Conservation (phyloP, 192 early-diverging fungal genomes). For the Borealophlyctis nickersoniae region DNA sequence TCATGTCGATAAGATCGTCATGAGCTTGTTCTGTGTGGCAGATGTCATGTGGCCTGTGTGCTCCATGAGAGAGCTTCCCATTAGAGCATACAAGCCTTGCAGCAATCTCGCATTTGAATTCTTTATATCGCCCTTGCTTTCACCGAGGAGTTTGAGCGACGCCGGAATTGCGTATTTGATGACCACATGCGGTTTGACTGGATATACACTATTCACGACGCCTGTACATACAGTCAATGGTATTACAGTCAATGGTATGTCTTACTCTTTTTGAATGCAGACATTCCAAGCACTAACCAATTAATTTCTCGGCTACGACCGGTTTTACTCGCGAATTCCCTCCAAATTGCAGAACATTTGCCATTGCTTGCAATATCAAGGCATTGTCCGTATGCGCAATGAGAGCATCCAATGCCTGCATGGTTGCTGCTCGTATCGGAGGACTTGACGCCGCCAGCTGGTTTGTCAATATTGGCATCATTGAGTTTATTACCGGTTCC, state of each 20-base stretch:
- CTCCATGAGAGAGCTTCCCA: constrained; percentile 1
- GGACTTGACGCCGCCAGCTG: not conserved
- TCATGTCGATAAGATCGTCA: too few relatives aligned
- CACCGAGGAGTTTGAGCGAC: not conserved
- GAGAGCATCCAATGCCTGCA: constrained; percentile 2
- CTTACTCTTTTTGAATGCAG: too few relatives aligned
- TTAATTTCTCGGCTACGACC: constrained; percentile 4
- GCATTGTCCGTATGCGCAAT: constrained; percentile 3
- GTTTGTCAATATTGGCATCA: constrained; percentile 7
- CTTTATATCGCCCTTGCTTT: constrained; percentile 2
- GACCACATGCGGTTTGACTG: not conserved
- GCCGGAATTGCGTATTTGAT: constrained; percentile 8
- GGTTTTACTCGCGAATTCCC: constrained; percentile 1
- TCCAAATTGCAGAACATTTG: constrained; percentile 7
- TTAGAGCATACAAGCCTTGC: constrained; percentile 3
- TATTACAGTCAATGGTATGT: not conserved
- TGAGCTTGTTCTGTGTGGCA: too few relatives aligned
- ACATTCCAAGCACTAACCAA: constrained; percentile 8
- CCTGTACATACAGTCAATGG: not conserved
- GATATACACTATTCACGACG: not conserved
- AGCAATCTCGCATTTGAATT: not conserved
- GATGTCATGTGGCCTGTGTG: constrained; percentile 3
- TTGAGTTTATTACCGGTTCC: not conserved
- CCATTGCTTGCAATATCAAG: constrained; percentile 1
- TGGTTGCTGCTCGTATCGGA: constrained; percentile 4